Evolutionary conservation across 768 basidiomycete species (phyloP), one percentile per base, ranked within the genome.

Genomic region (Russula ochroleuca): DNA sequence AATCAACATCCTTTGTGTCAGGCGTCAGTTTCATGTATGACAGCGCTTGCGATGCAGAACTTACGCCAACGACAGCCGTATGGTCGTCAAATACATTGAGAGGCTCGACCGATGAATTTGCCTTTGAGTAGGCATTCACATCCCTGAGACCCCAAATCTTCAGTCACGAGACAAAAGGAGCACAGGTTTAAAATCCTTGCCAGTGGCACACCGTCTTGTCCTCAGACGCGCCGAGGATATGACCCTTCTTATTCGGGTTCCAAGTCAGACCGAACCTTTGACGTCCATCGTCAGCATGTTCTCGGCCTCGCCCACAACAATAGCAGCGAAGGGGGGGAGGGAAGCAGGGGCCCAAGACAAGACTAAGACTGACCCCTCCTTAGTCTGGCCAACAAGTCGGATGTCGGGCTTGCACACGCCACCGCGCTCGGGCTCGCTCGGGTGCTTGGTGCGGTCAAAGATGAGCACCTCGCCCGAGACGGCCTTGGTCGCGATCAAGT

Each of bases 361-460:
- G 28, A 28, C 28, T 28, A 28, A 28, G 13, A 80, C 88, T 66
- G 69, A 95, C 92, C 97, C 97, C 78, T 98, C 97, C 70, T 87
- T 88, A 33, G 81, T 86, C 75, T 98, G 96, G 1, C 97, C 97
- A 51, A 91, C 83, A 58, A 98, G 77, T 67, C 85, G 83, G 63
- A 99, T 94, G 75, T 99, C 90, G 5, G 97, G 97, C 72, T 84
- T 90, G 74, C 91, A 94, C 23, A 83, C 79, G 1, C 92, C 91
- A 33, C 86, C 88, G 45, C 85, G 83, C 72, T 92, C 90, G 3
- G 96, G 94, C 70, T 96, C 92, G 69, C 88, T 95, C 57, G 94
- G 84, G 74, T 98, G 96, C 75, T 97, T 98, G 40, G 97, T 98
- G 63, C 97, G 79, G 76, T 99, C 97, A 75, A 98, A 99, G n/a